Evolutionary conservation across 441 rosid genomes (phyloP), one percentile per base, ranked within the genome.

Genomic region (Francoa sonchifolia): DNA sequence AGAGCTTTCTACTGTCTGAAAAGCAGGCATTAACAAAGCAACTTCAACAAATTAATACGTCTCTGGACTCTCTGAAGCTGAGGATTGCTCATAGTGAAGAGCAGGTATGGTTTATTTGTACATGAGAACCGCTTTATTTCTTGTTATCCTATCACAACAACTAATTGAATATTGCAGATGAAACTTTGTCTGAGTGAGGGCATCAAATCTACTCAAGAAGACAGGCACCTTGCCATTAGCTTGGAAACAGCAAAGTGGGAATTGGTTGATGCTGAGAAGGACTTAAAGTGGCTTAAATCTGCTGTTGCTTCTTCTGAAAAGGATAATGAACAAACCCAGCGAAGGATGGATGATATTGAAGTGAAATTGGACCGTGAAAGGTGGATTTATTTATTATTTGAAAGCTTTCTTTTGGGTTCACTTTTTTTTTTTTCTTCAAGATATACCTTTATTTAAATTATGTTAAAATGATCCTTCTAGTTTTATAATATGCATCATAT

Each of bases 201-300:
- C 56, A 47, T 69, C 40, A 69, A 62, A 52, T 44, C 55, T 63
- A 65, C 66, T 44, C 87, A 76, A 67, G 99, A 82, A 67, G 87
- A 80, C 58, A 77, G 75, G 48, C 85, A 66, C 63, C 66, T 82
- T 20, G 60, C 65, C 34, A 41, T 73, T 54, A 68, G 50, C 55
- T 68, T 80, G 33, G 95, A 82, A 73, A 72, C 63, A 45, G 71
- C 77, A 19, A 79, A 72, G 54, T 69, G 82, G 81, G 94, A 90
- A 59, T 67, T 80, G 59, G 71, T 67, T 29, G 93, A 90, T 60
- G 79, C 82, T 2, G 99, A 86, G 68, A 82, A 78, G 68, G 96
- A 86, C 58, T 68, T 69, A 63, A 80, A 78, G 61, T 86, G 90
- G 83, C 71, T 90, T 44, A 90, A 76, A 55, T 72, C 86, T 17